phyloP scores from a whole-genome alignment of 805 yeast genomes.

The Candida berthetii region DNA sequence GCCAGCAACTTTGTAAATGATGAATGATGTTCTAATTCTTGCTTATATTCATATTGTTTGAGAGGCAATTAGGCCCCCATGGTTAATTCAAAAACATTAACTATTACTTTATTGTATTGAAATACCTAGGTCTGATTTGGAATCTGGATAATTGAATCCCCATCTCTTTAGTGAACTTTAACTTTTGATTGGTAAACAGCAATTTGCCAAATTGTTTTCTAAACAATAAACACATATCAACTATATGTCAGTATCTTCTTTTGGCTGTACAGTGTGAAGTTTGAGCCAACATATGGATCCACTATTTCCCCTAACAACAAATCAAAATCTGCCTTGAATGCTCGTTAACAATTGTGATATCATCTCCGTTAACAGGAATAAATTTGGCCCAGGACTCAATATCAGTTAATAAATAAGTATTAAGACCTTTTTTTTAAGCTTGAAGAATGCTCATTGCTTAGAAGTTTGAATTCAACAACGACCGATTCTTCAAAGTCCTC shows the following conservation, averaged over 20 bases:
- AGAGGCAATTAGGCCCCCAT: too few relatives aligned
- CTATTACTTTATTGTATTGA: too few relatives aligned
- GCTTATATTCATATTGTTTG: too few relatives aligned
- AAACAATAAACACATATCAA: slow-evolving; percentile 13
- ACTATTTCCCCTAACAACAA: slow-evolving; percentile 5
- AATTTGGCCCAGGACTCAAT: slow-evolving; percentile 4
- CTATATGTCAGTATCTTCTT: slow-evolving; percentile 10
- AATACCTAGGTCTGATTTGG: too few relatives aligned
- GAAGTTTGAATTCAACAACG: slow-evolving; percentile 5
- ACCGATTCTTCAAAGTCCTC: slow-evolving; percentile 10
- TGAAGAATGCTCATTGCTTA: too few relatives aligned
- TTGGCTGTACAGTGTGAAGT: too few relatives aligned
- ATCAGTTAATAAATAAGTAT: slow-evolving; percentile 14
- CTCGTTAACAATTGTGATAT: neutral
- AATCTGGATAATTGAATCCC: too few relatives aligned
- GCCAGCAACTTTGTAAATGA: too few relatives aligned
- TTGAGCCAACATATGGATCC: slow-evolving; percentile 13
- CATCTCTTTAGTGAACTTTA: slow-evolving; percentile 15
- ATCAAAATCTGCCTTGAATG: slow-evolving; percentile 6
- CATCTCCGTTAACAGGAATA: slow-evolving; percentile 4
- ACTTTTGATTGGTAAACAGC: slow-evolving; percentile 9
- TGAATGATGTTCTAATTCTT: too few relatives aligned
- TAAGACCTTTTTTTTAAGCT: too few relatives aligned
- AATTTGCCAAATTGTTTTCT: slow-evolving; percentile 12
- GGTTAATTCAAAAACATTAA: too few relatives aligned